Evolutionary conservation across 306 rosid species (phyloP), one percentile per base, ranked within the genome.

Genomic region (Crotalaria pallida): DNA sequence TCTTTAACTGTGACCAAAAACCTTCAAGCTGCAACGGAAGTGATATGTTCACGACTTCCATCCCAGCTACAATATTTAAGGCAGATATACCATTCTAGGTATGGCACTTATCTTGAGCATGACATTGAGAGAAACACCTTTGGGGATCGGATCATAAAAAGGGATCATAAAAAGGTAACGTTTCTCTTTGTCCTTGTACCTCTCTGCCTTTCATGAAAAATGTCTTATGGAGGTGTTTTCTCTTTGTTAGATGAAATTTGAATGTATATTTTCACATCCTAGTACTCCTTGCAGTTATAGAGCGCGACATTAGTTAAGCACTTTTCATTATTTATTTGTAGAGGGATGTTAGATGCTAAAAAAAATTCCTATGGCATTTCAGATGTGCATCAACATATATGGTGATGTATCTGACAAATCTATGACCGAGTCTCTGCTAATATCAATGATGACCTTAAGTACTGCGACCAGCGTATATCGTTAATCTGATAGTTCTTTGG

Each of bases 61-160:
- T 74, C 96, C 29, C 96, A 89, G 80, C 78, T 92, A 1, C 96
- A 90, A n/a, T 83, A 82, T 59, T 80, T 92, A 60, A 89, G 75
- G 52, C 98, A 88, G 74, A 41, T 81, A 18, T 89, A 89, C 74
- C 80, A 78, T 56, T 2, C 88, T 0, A 84, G 47, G 50, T 92
- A 74, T 50, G 85, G 86, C 17, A 60, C 38, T 64, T 66, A 22
- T 53, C 71, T 86, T 19, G 98, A 84, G 56, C 81, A 76, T 76
- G 92, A 88, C 50, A 88, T 88, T 17, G 81, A 86, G 67, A 44
- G 31, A 5, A 41, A 73, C 45, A 48, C 95, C 7, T 73, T 90
- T 4, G 98, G 86, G 49, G 87, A n/a, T n/a, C n/a, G n/a, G n/a
- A 84, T 77, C 95, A 84, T 75, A 79, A 74, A 78, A 89, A 84